These are phyloP conservation scores for Paspalum vaginatum DNA, from an alignment of 176 grass and related monocot genomes.

Conservation along the genomic window DNA sequence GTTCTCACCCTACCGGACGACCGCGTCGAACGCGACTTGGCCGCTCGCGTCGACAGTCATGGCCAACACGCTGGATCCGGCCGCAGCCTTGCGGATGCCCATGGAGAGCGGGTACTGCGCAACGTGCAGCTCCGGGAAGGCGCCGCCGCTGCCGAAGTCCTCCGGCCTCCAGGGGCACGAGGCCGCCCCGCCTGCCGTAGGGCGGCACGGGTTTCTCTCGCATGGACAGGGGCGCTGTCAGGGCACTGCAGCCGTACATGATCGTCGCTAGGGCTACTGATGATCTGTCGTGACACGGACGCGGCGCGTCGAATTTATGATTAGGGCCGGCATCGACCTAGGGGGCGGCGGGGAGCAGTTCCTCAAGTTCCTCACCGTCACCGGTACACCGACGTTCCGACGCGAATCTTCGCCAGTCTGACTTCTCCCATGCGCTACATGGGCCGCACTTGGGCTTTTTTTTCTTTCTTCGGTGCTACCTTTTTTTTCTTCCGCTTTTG, in stretches of 20 bases:
- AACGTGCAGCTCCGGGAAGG: constrained; percentile 67
- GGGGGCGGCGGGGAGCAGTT: no score
- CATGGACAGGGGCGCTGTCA: background rate
- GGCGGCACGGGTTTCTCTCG: background rate
- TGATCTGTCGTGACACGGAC: background rate
- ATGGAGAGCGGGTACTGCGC: constrained; percentile 60
- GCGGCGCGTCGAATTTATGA: background rate
- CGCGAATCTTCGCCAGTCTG: no score
- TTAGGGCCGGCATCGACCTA: background rate
- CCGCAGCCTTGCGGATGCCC: constrained; percentile 46
- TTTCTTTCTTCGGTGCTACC: no score
- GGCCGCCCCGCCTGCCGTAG: constrained; percentile 51
- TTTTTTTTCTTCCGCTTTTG: no score
- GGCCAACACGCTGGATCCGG: constrained; percentile 31
- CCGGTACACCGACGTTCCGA: background rate
- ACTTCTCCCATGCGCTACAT: no score
- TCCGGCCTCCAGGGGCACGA: constrained; percentile 41
- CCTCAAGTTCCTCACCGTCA: no score
- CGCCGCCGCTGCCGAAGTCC: constrained; percentile 33
- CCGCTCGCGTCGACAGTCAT: constrained; percentile 55
- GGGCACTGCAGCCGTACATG: background rate
- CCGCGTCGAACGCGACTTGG: constrained; percentile 52
- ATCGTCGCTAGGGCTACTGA: background rate
- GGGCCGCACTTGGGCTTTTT: no score
- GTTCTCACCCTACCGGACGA: constrained; percentile 65